These are phyloP conservation scores for Spongospora subterranea DNA, from an alignment of 208 protist genomes.

Conservation along the genomic window DNA sequence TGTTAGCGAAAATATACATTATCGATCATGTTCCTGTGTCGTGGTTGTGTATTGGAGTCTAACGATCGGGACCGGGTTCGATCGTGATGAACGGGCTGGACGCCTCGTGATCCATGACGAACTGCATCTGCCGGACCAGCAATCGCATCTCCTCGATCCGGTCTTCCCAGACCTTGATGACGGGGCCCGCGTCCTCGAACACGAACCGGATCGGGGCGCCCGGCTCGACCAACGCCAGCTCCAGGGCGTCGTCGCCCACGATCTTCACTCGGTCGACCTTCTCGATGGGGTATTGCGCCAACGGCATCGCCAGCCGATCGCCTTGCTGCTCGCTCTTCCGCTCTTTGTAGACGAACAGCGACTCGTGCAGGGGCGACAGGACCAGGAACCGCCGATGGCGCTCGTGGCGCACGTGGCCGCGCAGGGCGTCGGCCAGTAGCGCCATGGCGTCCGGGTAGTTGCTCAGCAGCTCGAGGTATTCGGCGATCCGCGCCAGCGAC, in stretches of 20 bases:
- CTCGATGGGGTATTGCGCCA: background rate
- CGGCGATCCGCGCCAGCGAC: slow-evolving; percentile 44
- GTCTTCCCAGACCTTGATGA: too few relatives aligned
- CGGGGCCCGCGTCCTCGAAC: background rate
- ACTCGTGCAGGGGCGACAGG: slow-evolving; percentile 1
- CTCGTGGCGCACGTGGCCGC: background rate
- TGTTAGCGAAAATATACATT: too few relatives aligned
- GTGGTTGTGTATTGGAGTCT: too few relatives aligned
- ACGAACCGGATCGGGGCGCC: background rate
- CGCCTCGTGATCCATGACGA: too few relatives aligned
- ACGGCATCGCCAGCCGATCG: background rate
- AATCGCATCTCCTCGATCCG: too few relatives aligned
- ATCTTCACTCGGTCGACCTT: background rate
- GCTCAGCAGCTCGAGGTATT: slow-evolving; percentile 29
- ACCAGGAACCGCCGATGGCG: background rate
- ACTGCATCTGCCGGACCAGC: too few relatives aligned
- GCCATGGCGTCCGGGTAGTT: background rate
- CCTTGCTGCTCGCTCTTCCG: background rate
- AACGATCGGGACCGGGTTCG: too few relatives aligned
- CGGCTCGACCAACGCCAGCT: background rate
- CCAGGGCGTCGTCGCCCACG: background rate
- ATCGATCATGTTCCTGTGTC: too few relatives aligned
- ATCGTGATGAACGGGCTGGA: too few relatives aligned
- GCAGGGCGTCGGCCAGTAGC: background rate
- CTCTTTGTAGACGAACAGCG: background rate